phyloP scores from a whole-genome alignment of 2,329 filamentous ascomycete species.

The Dothistroma pini region DNA sequence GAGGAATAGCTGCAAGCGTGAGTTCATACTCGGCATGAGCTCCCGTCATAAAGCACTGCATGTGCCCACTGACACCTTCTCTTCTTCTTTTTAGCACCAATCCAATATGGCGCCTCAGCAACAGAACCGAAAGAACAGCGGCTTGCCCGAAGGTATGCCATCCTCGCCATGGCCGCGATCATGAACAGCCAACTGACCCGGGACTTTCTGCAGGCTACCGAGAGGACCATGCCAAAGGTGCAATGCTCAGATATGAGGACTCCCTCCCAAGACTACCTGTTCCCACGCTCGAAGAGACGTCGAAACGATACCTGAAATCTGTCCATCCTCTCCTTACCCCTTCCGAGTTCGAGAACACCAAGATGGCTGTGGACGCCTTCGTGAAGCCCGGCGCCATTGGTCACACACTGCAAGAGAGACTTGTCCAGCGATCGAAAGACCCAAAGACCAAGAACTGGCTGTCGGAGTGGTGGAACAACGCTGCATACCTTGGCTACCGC shows the following conservation, averaged over 20 bases:
- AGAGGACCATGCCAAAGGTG: slow-evolving; percentile 73
- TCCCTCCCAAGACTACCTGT: slow-evolving; percentile 78
- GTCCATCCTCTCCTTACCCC: slow-evolving; percentile 69
- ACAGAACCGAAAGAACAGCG: slow-evolving; percentile 42
- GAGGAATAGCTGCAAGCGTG: slow-evolving; percentile 25
- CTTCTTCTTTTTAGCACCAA: slow-evolving; percentile 11
- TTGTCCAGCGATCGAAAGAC: slow-evolving; percentile 73
- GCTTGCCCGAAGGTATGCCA: slow-evolving; percentile 45
- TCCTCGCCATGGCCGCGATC: background rate
- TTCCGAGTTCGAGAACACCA: slow-evolving; percentile 66
- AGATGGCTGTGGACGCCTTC: slow-evolving; percentile 84
- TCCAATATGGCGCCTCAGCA: slow-evolving; percentile 32
- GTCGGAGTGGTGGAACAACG: slow-evolving; percentile 96
- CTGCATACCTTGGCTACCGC: slow-evolving; percentile 86
- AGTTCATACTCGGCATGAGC: slow-evolving; percentile 9
- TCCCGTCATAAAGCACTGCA: slow-evolving; percentile 2
- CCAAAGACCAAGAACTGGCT: slow-evolving; percentile 90
- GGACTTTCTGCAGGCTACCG: slow-evolving; percentile 59
- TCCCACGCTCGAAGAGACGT: slow-evolving; percentile 77
- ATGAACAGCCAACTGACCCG: background rate
- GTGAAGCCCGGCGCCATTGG: slow-evolving; percentile 81
- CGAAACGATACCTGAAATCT: slow-evolving; percentile 74
- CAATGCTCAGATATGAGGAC: slow-evolving; percentile 80
- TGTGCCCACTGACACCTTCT: slow-evolving; percentile 5
- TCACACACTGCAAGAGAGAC: slow-evolving; percentile 79